These are phyloP conservation scores for Lentinula novae-zelandiae DNA, from an alignment of 1,284 basidiomycete genomes.

Conservation along the genomic window DNA sequence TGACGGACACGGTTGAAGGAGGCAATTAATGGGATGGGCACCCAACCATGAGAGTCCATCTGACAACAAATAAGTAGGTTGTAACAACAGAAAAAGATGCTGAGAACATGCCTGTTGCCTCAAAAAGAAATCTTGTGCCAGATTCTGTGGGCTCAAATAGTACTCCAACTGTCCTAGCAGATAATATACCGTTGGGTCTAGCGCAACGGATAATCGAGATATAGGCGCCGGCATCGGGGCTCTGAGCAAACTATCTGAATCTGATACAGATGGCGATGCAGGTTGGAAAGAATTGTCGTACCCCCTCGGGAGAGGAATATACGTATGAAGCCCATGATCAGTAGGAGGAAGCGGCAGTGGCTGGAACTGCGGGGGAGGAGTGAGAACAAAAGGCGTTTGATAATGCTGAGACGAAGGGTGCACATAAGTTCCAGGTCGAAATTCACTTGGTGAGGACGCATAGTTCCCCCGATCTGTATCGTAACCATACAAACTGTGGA, in stretches of 20 bases:
- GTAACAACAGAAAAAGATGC: neutral
- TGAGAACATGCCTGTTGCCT: constrained; percentile 57
- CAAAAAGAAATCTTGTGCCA: constrained; percentile 81
- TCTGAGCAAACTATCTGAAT: neutral
- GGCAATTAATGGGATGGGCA: constrained; percentile 75
- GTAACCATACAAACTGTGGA: constrained; percentile 18
- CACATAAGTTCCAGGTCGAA: neutral
- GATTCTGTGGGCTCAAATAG: constrained; percentile 84
- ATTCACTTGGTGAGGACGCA: neutral
- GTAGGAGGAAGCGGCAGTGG: constrained; percentile 24
- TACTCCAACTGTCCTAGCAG: constrained; percentile 85
- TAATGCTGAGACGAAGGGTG: neutral
- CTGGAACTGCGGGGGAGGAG: constrained; percentile 32
- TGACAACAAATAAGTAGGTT: constrained; percentile 27
- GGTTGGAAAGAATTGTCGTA: neutral
- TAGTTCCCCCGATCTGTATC: constrained; percentile 24
- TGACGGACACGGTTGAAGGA: constrained; percentile 83
- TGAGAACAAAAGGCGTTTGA: constrained; percentile 30
- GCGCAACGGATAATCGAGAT: constrained; percentile 51
- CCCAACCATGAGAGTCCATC: constrained; percentile 92
- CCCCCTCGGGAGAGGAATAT: constrained; percentile 5
- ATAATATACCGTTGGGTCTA: constrained; percentile 63
- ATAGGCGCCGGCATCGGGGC: constrained; percentile 53
- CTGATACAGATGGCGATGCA: neutral
- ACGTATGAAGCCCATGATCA: constrained; percentile 15